Evolutionary conservation across 805 yeast species (phyloP), one percentile per base, ranked within the genome.

Genomic region (Kregervanrija fluxuum): DNA sequence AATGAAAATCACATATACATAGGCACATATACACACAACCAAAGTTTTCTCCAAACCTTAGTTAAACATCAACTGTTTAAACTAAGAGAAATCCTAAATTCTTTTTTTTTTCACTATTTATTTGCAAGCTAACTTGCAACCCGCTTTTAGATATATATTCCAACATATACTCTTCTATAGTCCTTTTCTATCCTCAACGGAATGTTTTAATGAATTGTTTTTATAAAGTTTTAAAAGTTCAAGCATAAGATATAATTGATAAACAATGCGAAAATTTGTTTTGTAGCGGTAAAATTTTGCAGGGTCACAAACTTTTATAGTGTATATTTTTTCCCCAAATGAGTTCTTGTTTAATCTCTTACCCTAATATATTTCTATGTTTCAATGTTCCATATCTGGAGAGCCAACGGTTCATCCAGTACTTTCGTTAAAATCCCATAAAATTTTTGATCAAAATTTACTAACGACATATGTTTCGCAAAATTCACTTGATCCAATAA

Each of bases 401-500:
- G 77, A 79, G 48, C 76, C 74, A 0, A 76, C 89, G 5, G 61
- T 56, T n/a, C 69, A 69, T 33, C 91, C 97, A 0, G 96, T 86
- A 8, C 66, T 90, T 1, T 87, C 95, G 0, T 79, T 82, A 3
- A 76, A 67, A 48, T 80, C 89, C 44, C 84, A 85, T 9, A 67
- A 77, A 38, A 64, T 91, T 2, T 90, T 84, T 58, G 96, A 90
- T 51, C 70, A 68, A 50, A 55, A 68, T 11, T 67, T 85, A 39
- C 66, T 89, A 11, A 76, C 69, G 43, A 71, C 77, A 17, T 88
- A 85, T 55, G 68, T 90, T 10, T 57, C 74, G 6, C 77, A 84
- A 39, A 69, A 79, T 43, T 82, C 82, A 1, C 75, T 68, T 36
- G 98, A 90, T 59, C 98, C 98, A 2, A 67, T 89, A 15, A 73